Base-by-base conservation (phyloP, 495 filamentous ascomycete species). In the Penicillium fimorum region DNA sequence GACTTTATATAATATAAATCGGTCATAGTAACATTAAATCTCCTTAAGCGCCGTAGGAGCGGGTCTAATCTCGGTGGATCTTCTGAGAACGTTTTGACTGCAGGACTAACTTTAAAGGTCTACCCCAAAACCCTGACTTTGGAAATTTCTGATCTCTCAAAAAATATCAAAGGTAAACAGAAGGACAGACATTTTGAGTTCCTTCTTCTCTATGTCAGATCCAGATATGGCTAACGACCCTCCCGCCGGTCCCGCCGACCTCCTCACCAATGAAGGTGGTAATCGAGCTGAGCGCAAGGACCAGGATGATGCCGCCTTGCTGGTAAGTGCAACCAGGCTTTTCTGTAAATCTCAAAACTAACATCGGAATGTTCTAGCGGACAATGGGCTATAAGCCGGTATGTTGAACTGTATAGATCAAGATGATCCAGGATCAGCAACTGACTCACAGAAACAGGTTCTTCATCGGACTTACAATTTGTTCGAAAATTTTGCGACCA, bases 401-500 rank as follows among this genome's bases (percentile, higher is more conserved):
- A 71, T 59, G 75, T 66, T 7, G 11, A 42, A 22, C 20, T 22
- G 47, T 58, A 43, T 29, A 61, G 38, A 55, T 55, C 1, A 18
- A 37, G 27, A 15, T 18, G 25, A 49, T 12, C 8, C 7, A 5
- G 24, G 25, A 17, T 47, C 17, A 48, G 25, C 7, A 44, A 53
- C 59, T 67, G 18, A 63, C 44, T 32, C 40, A 13, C 9, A 5
- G 18, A 6, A 6, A 53, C 45, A 78, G 76, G 76, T 78, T 43
- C 65, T 79, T 20, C 76, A 79, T 62, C 64, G 76, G 49, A 78
- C 76, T 20, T 79, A 79, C 43, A 65, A 65, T 18, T 63, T 83
- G 15, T 72, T 83, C 25, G 80, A 83, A 62, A 82, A 79, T 57
- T 83, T 83, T 58, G 67, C 80, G 9, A 79, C 80, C 0, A 82